Conservation (phyloP, 768 basidiomycete genomes). For the Udeniomyces megalosporus region DNA sequence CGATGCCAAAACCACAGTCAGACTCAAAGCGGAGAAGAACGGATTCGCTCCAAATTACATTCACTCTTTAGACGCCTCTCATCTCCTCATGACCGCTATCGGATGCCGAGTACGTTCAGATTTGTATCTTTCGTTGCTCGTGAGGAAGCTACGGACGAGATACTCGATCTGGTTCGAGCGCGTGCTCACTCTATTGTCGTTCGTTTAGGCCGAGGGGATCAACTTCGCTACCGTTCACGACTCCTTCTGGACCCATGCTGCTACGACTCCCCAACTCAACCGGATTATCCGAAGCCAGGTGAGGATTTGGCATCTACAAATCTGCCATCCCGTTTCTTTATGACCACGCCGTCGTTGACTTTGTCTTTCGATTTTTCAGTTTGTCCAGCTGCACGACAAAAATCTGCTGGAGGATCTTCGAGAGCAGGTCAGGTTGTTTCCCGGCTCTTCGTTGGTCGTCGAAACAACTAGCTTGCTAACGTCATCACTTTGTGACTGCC, state of each 20-base stretch:
- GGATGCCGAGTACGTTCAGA: constrained; percentile 45
- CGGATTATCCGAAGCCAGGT: constrained; percentile 58
- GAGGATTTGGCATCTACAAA: constrained; percentile 20
- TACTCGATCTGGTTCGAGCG: background rate
- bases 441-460: background rate
- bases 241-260: constrained; percentile 97
- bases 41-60: constrained; percentile 99
- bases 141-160: background rate
- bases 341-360: background rate
- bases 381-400: constrained; percentile 20
- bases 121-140: background rate
- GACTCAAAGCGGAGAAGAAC: constrained; percentile 69
- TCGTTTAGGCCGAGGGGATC: constrained; percentile 45
- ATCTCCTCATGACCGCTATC: constrained; percentile 93
- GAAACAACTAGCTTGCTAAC: background rate
- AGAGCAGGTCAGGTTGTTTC: background rate
- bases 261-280: constrained; percentile 66
- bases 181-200: background rate
- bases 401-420: constrained; percentile 16
- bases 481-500: background rate
- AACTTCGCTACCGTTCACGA: constrained; percentile 95
- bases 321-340: background rate
- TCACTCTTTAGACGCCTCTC: constrained; percentile 91
- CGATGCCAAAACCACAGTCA: constrained; percentile 54
- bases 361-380: constrained; percentile 21